Base-by-base conservation (phyloP, 768 basidiomycete species). In the Lactarius evosmus region DNA sequence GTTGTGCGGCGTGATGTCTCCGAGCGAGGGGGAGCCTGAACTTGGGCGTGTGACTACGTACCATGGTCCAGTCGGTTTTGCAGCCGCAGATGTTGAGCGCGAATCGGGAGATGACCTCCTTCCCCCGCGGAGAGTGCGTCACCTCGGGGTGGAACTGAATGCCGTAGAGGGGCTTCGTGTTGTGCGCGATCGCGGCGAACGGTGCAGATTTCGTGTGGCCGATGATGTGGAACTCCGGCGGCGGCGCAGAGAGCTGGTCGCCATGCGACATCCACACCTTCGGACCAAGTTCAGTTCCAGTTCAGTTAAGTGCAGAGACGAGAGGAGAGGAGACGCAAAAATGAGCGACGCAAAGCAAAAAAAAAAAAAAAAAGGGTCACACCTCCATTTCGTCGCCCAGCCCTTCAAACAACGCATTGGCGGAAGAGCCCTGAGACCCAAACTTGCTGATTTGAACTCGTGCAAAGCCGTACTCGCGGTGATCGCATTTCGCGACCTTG, bases 211-310 rank as follows among this genome's bases (percentile, higher is more conserved):
- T 76, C 0, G 97, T 99, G 53, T 83, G 82, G 7, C 94, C 96
- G 69, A 98, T 92, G 68, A 89, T 83, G 71, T 91, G 87, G 77
- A 97, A 99, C 70, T 88, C 79, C 0, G 86, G 76, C 17, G 96
- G 97, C 2, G 89, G 83, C 55, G 81, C 83, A 30, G 86, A 89
- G 36, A 98, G 82, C 68, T 96, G 93, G 76, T 98, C 97, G 12
- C 95, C 95, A 73, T 99, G 97, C 19, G 96, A 98, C 97, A 98
- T 98, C 97, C 97, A 98, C 56, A 98, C 96, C 96, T 98, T 66
- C 4, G 60, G 40, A 44, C 53, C 49, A 5, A 27, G 41, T 40
- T 46, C 5, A 44, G n/a, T 22, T n/a, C 41, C 41, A 44, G 34
- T 11, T 34, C 34, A 34, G 34, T 11, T 11, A 4, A 34, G 34